Base-by-base conservation (phyloP, 129 eudicot species). In the Pittosporum tobira region DNA sequence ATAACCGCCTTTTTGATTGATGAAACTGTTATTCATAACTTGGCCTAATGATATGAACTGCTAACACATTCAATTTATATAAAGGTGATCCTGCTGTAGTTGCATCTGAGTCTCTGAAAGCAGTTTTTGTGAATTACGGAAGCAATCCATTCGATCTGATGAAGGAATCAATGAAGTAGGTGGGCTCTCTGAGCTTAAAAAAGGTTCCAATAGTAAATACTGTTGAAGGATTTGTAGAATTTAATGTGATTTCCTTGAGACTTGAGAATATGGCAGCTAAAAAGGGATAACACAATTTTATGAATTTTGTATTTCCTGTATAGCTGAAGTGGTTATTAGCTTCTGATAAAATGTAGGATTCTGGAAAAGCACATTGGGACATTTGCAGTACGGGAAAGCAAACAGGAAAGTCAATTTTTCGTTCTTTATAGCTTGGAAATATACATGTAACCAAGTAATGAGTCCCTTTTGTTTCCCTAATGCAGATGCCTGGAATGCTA, bases 161-260 rank as follows among this genome's bases (percentile, higher is more conserved):
- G 70, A 70, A 71, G 67, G 77, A 71, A 59, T 71, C 81, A 19
- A 66, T 76, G 67, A 76, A 62, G 81, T 76, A 76, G 67, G 75
- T 74, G 50, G 57, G 57, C 70, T 36, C 46, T 63, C 48, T 40
- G 20, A 57, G 57, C 57, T n/a, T n/a, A n/a, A n/a, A n/a, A n/a
- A n/a, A n/a, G n/a, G n/a, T n/a, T n/a, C n/a, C n/a, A n/a, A 46
- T 26, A 24, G 52, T 42, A 24, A 27, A 56, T 49, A 2, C 28
- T 61, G 25, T 59, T 23, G 34, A 59, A 59, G 40, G 38, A 40
- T 22, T 16, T 24, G 15, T 42, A 6, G 49, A 3, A 12, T 40
- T 0, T 25, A 60, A 13, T 57, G 11, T 57, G 18, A 58, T 6
- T 11, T 25, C 30, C 13, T 28, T 22, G 26, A 51, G 13, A 3